Conservation (phyloP, 2,329 filamentous ascomycete genomes). For the Colletotrichum chrysophilum region DNA sequence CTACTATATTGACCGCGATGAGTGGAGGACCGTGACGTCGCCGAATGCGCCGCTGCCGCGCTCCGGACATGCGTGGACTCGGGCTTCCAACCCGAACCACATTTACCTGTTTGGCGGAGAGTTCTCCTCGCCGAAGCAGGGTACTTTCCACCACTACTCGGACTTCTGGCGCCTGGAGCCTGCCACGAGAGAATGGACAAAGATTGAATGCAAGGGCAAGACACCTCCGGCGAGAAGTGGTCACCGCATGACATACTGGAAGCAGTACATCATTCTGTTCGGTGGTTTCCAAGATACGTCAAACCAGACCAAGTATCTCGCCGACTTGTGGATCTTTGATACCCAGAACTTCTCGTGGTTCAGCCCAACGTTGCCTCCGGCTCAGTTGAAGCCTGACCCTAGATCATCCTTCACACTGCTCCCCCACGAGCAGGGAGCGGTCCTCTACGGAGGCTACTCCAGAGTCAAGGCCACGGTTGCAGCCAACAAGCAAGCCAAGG, state of each 20-base stretch:
- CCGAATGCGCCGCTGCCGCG: conserved; percentile 91
- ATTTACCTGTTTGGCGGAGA: conserved; percentile 96
- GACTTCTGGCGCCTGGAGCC: conserved; percentile 97
- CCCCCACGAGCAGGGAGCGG: conserved; percentile 88
- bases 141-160: conserved; percentile 98
- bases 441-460: conserved; percentile 93
- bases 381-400: conserved; percentile 86
- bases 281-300: conserved; percentile 98
- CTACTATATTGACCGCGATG: conserved; percentile 81
- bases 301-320: conserved; percentile 91
- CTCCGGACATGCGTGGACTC: conserved; percentile 93
- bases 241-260: conserved; percentile 95
- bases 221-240: conserved; percentile 85
- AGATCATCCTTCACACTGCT: conserved; percentile 91
- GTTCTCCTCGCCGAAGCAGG: conserved; percentile 95
- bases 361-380: conserved; percentile 74
- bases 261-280: conserved; percentile 95
- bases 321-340: conserved; percentile 96
- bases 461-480: conserved; percentile 76
- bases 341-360: conserved; percentile 87
- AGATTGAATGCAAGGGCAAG: conserved; percentile 81
- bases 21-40: conserved; percentile 89
- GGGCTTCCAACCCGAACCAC: conserved; percentile 81
- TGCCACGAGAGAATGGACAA: conserved; percentile 84
- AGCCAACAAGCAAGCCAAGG: conserved; percentile 68